Percentiles rank a stretch among this genome's conserved stretches.
phyloP scores from a whole-genome alignment of 2,329 filamentous ascomycete species.

The Xenoacremonium recifei region DNA sequence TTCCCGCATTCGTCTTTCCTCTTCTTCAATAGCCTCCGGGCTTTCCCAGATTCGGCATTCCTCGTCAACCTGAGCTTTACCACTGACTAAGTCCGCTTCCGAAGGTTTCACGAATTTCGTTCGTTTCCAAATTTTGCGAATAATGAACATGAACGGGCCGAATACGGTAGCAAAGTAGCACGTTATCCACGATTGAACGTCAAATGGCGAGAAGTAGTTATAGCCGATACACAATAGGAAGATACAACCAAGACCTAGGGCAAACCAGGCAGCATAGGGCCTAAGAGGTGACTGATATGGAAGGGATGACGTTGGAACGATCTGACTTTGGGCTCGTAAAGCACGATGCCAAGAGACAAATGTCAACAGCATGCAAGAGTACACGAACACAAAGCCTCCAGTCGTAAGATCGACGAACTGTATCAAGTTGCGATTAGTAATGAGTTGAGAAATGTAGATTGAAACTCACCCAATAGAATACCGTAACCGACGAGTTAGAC shows the following conservation, averaged over 20 bases:
- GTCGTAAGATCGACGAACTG: constrained; percentile 56
- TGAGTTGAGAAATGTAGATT: no score
- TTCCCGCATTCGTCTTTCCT: constrained; percentile 32
- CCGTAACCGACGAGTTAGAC: constrained; percentile 24
- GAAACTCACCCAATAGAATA: constrained; percentile 6
- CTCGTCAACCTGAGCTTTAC: constrained; percentile 63
- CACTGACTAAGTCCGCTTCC: constrained; percentile 52
- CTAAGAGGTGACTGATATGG: constrained; percentile 50
- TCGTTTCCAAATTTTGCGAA: constrained; percentile 32
- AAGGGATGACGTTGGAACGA: constrained; percentile 32
- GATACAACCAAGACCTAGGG: constrained; percentile 44
- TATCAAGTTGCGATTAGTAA: no score
- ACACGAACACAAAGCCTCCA: constrained; percentile 57
- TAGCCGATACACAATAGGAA: constrained; percentile 59
- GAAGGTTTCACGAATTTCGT: constrained; percentile 55
- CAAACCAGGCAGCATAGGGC: constrained; percentile 52
- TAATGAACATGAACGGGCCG: constrained; percentile 54
- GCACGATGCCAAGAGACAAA: constrained; percentile 48
- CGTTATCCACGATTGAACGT: constrained; percentile 47
- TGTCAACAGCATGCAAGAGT: constrained; percentile 40
- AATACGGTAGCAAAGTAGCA: constrained; percentile 54
- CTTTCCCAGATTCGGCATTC: constrained; percentile 41
- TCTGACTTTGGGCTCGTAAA: constrained; percentile 46
- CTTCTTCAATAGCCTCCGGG: constrained; percentile 45
- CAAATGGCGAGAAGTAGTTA: constrained; percentile 52